Evolutionary conservation across 495 filamentous ascomycete species (phyloP), one percentile per base, ranked within the genome.

Genomic region (Cercophora newfieldiana): DNA sequence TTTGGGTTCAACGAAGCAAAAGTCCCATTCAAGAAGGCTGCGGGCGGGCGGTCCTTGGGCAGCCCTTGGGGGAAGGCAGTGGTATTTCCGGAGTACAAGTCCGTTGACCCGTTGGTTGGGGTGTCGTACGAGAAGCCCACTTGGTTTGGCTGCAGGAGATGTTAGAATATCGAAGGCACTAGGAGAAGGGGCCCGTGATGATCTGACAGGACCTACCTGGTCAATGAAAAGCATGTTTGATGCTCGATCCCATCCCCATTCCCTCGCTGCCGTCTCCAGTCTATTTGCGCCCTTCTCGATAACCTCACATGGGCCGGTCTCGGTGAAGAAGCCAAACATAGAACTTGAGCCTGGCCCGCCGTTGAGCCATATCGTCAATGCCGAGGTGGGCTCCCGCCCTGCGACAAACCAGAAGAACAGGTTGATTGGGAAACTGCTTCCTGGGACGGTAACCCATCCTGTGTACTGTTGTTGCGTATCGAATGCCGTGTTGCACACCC

Each of bases 371-470:
- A 91, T 86, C 1, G 87, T 86, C 28, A 90, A 76, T 24, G 86
- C 84, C 3, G 84, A 82, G 44, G 86, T 85, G 44, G 79, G 82
- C 29, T 87, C 80, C 30, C 87, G 79, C 0, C 87, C 86, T 67
- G 87, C 89, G 65, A 92, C 84, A 69, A 90, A 92, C 90, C 89
- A 91, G 73, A 91, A 92, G 70, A 91, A 91, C 7, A 86, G 85
- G 72, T 91, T 90, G 61, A 89, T 88, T 22, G 87, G 81, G 69
- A 88, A 90, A n/a, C n/a, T n/a, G 21, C 84, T 72, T 24, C 78
- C 78, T 0, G 75, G 66, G 78, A 82, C 72, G 61, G 77, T 82
- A 28, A 83, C 78, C 77, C 83, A 83, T 68, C 80, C 80, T 6
- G 79, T 81, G 67, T 80, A 82, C 64, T 83, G 87, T 78, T 78